A percentile compares a stretch with the other conserved stretches of the same genome.
These are phyloP conservation scores for Saccharomyces hybrid DNA, from an alignment of 1,139 yeast genomes.

Conservation along the genomic window DNA sequence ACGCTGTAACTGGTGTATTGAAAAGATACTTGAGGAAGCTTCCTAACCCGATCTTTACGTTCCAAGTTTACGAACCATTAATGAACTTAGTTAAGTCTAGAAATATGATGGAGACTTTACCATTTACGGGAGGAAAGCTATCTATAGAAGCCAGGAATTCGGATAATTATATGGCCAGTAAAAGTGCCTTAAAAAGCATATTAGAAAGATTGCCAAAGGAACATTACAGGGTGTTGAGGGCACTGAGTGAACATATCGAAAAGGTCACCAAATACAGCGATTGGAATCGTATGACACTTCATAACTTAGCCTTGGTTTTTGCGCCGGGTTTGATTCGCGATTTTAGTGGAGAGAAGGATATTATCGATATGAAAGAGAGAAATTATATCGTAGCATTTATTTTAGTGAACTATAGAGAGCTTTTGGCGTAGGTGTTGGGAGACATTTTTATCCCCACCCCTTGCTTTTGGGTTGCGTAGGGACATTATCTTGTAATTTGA, in stretches of 20 bases:
- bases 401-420: constrained; percentile 41
- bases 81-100: constrained; percentile 42
- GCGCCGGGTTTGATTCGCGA: constrained; percentile 92
- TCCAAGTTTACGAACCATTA: constrained; percentile 56
- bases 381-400: constrained; percentile 75
- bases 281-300: constrained; percentile 67
- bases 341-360: constrained; percentile 72
- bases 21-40: constrained; percentile 79
- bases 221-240: constrained; percentile 51
- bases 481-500: too few relatives aligned
- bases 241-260: constrained; percentile 58
- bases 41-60: constrained; percentile 81
- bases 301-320: constrained; percentile 84
- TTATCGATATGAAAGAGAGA: constrained; percentile 76
- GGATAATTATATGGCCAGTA: constrained; percentile 12
- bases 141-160: constrained; percentile 3
- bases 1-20: constrained; percentile 79
- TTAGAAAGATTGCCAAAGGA: constrained; percentile 53
- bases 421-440: constrained; percentile 4
- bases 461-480: neutral
- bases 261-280: constrained; percentile 43
- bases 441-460: too few relatives aligned
- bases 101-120: constrained; percentile 23
- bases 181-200: constrained; percentile 33
- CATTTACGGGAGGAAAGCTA: neutral